A percentile compares a stretch with the other conserved stretches of the same genome.
These are phyloP conservation scores for Arabidopsis lyrata DNA, from an alignment of 441 rosid species.

Conservation along the genomic window DNA sequence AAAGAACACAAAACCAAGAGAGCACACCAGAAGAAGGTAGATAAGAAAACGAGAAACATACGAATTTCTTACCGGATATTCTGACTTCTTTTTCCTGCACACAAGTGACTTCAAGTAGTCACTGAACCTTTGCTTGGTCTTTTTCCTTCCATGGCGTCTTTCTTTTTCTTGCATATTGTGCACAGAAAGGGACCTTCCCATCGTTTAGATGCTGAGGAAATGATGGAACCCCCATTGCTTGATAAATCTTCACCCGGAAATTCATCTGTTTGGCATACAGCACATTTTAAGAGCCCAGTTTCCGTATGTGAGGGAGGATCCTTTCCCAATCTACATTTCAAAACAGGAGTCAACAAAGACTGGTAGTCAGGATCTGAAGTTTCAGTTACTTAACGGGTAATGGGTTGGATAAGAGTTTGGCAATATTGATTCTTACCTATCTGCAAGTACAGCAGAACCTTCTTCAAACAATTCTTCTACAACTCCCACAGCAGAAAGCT, in stretches of 20 bases:
- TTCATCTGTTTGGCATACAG: slow-evolving; percentile 94
- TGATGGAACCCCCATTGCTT: slow-evolving; percentile 61
- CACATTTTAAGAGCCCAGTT: slow-evolving; percentile 80
- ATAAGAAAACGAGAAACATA: neutral
- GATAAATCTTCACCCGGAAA: slow-evolving; percentile 63
- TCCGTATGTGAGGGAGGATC: slow-evolving; percentile 57
- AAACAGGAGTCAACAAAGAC: slow-evolving; percentile 25
- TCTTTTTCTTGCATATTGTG: slow-evolving; percentile 78
- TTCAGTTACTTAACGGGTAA: neutral
- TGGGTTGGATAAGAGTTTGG: neutral
- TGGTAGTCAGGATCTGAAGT: slow-evolving; percentile 13
- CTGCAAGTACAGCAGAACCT: slow-evolving; percentile 97
- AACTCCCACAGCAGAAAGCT: slow-evolving; percentile 92
- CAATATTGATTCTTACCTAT: slow-evolving; percentile 61
- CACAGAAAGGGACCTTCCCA: slow-evolving; percentile 98
- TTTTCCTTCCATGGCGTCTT: slow-evolving; percentile 99
- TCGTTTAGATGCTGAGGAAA: slow-evolving; percentile 76
- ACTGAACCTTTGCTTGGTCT: slow-evolving; percentile 65
- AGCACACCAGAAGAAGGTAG: slow-evolving; percentile 21
- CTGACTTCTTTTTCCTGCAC: neutral
- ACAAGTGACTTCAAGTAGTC: slow-evolving; percentile 47
- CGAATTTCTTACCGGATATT: slow-evolving; percentile 22
- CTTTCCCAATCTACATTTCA: slow-evolving; percentile 83
- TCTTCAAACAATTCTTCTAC: slow-evolving; percentile 99
- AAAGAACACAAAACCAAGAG: slow-evolving; percentile 33